A percentile compares a stretch with the other conserved stretches of the same genome.
These are phyloP conservation scores for Priceomyces carsonii DNA, from an alignment of 805 yeast genomes.

Conservation along the genomic window DNA sequence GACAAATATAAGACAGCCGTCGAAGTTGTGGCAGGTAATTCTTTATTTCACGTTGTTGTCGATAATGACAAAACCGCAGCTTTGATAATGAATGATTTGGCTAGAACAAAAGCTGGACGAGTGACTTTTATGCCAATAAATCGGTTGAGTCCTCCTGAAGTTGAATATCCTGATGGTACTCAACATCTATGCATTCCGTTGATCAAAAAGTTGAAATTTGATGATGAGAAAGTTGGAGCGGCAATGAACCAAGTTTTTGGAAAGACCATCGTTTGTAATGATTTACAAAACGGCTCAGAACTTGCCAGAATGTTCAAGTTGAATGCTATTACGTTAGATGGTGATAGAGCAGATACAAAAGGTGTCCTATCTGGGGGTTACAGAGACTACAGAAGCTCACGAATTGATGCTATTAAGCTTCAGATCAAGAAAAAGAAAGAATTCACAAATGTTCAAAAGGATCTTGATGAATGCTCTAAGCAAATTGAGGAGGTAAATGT, in stretches of 20 bases:
- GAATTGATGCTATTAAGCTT: conserved; percentile 67
- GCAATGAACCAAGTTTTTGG: conserved; percentile 85
- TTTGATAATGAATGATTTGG: conserved; percentile 71
- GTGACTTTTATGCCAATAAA: conserved; percentile 91
- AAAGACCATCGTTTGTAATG: conserved; percentile 71
- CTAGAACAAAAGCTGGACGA: conserved; percentile 71
- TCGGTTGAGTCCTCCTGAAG: conserved; percentile 48
- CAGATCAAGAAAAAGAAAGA: conserved; percentile 52
- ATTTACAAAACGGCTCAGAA: conserved; percentile 66
- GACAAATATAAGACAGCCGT: conserved; percentile 83
- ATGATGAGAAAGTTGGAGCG: conserved; percentile 49
- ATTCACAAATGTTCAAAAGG: conserved; percentile 30
- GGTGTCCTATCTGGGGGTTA: conserved; percentile 92
- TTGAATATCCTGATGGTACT: conserved; percentile 57
- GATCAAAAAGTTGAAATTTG: conserved; percentile 68
- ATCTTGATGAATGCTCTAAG: conserved; percentile 37
- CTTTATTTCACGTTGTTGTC: conserved; percentile 86
- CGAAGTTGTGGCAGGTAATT: conserved; percentile 86
- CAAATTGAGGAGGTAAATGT: conserved; percentile 49
- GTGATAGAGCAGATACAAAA: conserved; percentile 80
- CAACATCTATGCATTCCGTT: conserved; percentile 72
- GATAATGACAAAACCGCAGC: conserved; percentile 85
- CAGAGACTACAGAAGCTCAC: conserved; percentile 63
- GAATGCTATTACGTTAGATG: conserved; percentile 85
- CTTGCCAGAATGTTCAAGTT: conserved; percentile 61